Percentiles rank a stretch among this genome's conserved stretches.
Evolutionary conservation across 2,329 filamentous ascomycete genomes (phyloP).

Genomic region (Kalmusia sp.): DNA sequence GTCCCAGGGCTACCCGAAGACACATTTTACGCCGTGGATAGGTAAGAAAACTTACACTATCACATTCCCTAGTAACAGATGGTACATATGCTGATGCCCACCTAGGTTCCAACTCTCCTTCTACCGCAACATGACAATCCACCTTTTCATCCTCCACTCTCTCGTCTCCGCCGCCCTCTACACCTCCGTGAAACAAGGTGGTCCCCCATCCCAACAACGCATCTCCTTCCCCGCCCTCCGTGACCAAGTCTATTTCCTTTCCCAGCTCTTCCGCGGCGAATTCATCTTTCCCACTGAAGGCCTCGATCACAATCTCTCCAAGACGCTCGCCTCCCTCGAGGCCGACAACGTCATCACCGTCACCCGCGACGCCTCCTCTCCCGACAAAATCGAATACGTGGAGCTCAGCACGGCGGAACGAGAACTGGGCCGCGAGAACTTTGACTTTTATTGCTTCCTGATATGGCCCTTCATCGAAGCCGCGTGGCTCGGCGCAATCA

Average conservation of each 20-base stretch:
- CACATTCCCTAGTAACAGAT: neutral
- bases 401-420: constrained; percentile 81
- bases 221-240: constrained; percentile 77
- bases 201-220: constrained; percentile 80
- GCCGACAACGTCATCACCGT: constrained; percentile 78
- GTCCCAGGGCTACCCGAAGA: constrained; percentile 83
- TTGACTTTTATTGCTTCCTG: constrained; percentile 97
- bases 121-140: constrained; percentile 99
- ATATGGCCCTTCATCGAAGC: constrained; percentile 99
- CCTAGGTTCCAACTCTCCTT: constrained; percentile 88
- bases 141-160: constrained; percentile 93
- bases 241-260: constrained; percentile 86
- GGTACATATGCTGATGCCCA: constrained; percentile 9
- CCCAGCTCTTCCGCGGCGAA: constrained; percentile 88
- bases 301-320: constrained; percentile 78
- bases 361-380: constrained; percentile 55
- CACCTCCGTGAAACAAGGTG: constrained; percentile 86
- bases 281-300: constrained; percentile 96
- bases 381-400: constrained; percentile 65
- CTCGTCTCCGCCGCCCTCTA: constrained; percentile 92
- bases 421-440: constrained; percentile 85
- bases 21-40: constrained; percentile 92
- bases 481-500: constrained; percentile 88
- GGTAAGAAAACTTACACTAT: constrained; percentile 53
- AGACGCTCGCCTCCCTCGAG: constrained; percentile 79